phyloP scores from a whole-genome alignment of 768 basidiomycete genomes.

The Suillus spraguei region DNA sequence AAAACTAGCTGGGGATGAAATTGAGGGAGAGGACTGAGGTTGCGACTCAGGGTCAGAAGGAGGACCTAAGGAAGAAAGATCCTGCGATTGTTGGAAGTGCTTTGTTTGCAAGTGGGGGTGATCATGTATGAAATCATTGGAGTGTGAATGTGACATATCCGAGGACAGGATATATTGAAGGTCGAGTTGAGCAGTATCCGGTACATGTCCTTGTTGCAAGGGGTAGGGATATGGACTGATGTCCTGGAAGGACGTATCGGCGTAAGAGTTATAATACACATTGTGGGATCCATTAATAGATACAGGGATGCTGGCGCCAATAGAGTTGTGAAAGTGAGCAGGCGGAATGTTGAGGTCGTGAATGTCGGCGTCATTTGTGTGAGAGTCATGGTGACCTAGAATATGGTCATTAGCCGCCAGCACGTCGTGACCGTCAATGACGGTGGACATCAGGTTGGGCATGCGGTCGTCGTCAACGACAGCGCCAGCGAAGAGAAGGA shows the following conservation, averaged over 20 bases:
- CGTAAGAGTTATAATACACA: constrained; percentile 37
- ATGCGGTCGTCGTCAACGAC: constrained; percentile 14
- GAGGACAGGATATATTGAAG: constrained; percentile 26
- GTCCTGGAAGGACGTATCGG: constrained; percentile 21
- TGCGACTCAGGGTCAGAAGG: constrained; percentile 29
- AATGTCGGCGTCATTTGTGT: constrained; percentile 29
- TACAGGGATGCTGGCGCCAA: constrained; percentile 30
- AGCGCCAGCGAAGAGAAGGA: constrained; percentile 19
- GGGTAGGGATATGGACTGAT: constrained; percentile 27
- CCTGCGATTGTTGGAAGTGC: constrained; percentile 30
- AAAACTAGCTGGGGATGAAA: constrained; percentile 26
- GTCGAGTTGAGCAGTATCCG: constrained; percentile 25
- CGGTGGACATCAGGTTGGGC: constrained; percentile 11
- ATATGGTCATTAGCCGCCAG: constrained; percentile 18
- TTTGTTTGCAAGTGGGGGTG: constrained; percentile 31
- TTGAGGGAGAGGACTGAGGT: constrained; percentile 29
- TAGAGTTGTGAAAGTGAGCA: constrained; percentile 22
- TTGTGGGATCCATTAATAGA: constrained; percentile 30
- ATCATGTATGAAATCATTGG: constrained; percentile 21
- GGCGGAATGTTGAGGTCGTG: constrained; percentile 37
- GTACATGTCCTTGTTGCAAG: constrained; percentile 27
- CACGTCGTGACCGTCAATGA: constrained; percentile 23
- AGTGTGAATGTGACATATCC: constrained; percentile 22
- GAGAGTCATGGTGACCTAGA: constrained; percentile 27
- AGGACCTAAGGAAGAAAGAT: constrained; percentile 20